A percentile compares a stretch with the other conserved stretches of the same genome.
Evolutionary conservation across 2,329 filamentous ascomycete species (phyloP).

Genomic region (Xylariaceae sp.): DNA sequence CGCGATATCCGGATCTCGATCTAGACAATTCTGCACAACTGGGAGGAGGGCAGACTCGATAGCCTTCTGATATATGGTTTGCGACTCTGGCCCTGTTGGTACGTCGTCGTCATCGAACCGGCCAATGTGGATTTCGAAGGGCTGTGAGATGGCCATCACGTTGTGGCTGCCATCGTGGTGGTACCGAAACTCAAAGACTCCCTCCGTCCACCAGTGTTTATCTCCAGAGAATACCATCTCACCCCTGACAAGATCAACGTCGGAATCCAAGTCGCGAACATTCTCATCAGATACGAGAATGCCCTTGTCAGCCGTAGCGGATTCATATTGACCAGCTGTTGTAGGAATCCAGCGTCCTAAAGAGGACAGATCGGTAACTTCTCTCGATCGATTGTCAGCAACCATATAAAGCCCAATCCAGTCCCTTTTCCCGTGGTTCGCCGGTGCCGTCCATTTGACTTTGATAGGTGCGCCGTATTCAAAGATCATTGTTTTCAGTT

Average conservation of each 20-base stretch:
- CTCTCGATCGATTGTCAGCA: constrained; percentile 86
- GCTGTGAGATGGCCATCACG: constrained; percentile 91
- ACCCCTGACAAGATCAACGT: constrained; percentile 69
- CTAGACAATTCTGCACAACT: constrained; percentile 88
- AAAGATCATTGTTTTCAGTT: constrained; percentile 77
- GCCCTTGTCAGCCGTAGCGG: constrained; percentile 74
- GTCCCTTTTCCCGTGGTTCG: constrained; percentile 86
- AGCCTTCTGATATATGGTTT: constrained; percentile 67
- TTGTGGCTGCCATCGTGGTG: constrained; percentile 93
- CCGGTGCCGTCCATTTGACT: constrained; percentile 88
- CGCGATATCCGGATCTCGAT: constrained; percentile 88
- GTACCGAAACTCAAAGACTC: constrained; percentile 95
- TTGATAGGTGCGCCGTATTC: constrained; percentile 90
- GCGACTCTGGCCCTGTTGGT: constrained; percentile 54
- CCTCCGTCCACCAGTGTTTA: constrained; percentile 96
- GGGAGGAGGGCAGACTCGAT: constrained; percentile 82
- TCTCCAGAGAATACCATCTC: constrained; percentile 89
- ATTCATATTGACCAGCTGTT: constrained; percentile 77
- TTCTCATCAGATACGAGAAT: constrained; percentile 73
- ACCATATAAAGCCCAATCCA: constrained; percentile 98
- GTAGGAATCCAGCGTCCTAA: constrained; percentile 90
- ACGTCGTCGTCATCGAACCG: constrained; percentile 80
- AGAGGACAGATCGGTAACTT: constrained; percentile 82
- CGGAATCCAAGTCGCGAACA: constrained; percentile 57
- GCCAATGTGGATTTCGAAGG: constrained; percentile 86